Base-by-base conservation (phyloP, 371 early-diverging fungal species). In the Mortierella sp. region DNA sequence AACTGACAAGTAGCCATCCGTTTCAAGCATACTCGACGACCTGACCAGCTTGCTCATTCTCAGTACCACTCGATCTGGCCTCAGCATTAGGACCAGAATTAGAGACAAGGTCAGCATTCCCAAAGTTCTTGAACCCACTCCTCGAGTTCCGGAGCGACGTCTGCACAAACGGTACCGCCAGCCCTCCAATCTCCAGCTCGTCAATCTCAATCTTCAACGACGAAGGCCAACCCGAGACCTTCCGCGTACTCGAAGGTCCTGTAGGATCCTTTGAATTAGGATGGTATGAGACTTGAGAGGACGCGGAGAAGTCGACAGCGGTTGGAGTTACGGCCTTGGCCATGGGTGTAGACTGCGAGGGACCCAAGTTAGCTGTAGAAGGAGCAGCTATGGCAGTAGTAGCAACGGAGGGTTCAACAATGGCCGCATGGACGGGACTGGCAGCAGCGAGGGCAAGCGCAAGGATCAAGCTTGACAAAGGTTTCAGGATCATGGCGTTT, bases 191-290 rank as follows among this genome's bases (percentile, higher is more conserved):
- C 51, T 81, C 81, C 14, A 81, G 60, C n/a, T 60, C 55, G 24
- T 76, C 81, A 58, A 81, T 70, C 60, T 76, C 81, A 24, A 81
- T 70, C 43, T 76, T 70, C 60, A 81, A 60, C 27, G 74, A 76
- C 0, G 38, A 12, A 6, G 81, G 81, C 81, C 81, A 81, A 1
- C 76, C 77, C 1, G 72, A 55, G 6, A 70, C 29, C 27, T 27
- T 58, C 11, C 12, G 58, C 10, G 4, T n/a, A 8, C 58, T 27
- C 11, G 12, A 24, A 2, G 27, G 0, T 58, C n/a, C n/a, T 44
- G 24, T 4, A 29, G 71, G 29, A 4, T 12, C 29, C 14, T 58
- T 29, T 27, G 14, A 29, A 24, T 29, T 32, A 18, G 32, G 32
- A 4, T 32, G 60, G 35, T 5, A 14, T 27, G 58, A 4, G 18